Evolutionary conservation across 345 rosid genomes (phyloP), one percentile per base, ranked within the genome.

Genomic region (Eucalyptus dawsonii): DNA sequence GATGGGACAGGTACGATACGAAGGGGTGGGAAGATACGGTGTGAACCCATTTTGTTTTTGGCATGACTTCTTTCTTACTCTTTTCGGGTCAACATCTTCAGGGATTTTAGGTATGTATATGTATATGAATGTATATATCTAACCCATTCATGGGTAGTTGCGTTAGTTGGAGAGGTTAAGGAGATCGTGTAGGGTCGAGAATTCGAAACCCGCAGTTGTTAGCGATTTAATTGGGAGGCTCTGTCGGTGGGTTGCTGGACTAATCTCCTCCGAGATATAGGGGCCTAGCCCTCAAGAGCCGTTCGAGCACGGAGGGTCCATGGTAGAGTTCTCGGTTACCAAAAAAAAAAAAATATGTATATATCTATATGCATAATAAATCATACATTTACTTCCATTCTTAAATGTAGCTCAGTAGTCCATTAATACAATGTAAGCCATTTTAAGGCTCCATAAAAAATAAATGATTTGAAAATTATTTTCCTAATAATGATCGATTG

Each of bases 251-350:
- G 6, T 50, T 50, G 3, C 15, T 50, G 3, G 50, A 13, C 6
- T 49, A 49, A 5, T 13, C 14, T 49, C 6, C 15, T 49, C 50
- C 15, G 2, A 49, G 15, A 4, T 49, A 49, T 49, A 49, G 50
- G 50, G 15, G 50, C 6, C 2, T 5, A 1, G 15, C 50, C 15
- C 15, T 49, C 50, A 49, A 13, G 15, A 49, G 15, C 50, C 15
- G 15, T 49, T 49, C 0, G 2, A 14, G 50, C 15, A 49, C 6
- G 0, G 6, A 13, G 15, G 15, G 5, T 49, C 50, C 15, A 5
- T 49, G 5, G 15, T 49, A 5, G 15, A 49, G 2, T 49, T 0
- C 50, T 49, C 2, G 1, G 15, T 49, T 12, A 49, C 14, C 2
- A 49, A 49, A 49, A 49, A 49, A 4, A 49, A 13, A 13, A 65